These are phyloP conservation scores for Myriosclerotinia duriaeana DNA, from an alignment of 2,329 filamentous ascomycete species.

Conservation along the genomic window DNA sequence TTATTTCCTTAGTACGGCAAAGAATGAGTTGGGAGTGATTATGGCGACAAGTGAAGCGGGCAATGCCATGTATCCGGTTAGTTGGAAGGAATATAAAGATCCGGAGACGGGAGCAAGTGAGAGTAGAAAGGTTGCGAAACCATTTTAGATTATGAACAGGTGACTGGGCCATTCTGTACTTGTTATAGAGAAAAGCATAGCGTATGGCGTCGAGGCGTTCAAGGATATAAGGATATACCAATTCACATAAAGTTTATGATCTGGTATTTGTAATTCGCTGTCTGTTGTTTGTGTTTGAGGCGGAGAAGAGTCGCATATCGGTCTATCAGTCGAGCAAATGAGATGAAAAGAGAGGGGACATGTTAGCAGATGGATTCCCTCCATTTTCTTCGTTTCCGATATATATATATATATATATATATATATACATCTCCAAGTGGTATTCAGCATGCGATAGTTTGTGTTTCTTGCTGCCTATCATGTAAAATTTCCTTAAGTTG, in stretches of 20 bases:
- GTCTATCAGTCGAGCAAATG: neutral
- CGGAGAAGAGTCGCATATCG: neutral
- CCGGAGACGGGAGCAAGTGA: slow-evolving; percentile 74
- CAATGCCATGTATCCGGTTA: slow-evolving; percentile 88
- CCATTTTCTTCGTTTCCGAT: neutral
- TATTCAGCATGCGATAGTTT: neutral
- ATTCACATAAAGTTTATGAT: slow-evolving; percentile 11
- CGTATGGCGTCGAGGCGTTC: slow-evolving; percentile 18
- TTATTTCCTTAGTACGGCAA: slow-evolving; percentile 91
- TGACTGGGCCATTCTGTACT: neutral
- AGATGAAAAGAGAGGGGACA: neutral
- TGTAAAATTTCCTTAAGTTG: neutral
- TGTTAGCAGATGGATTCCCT: neutral
- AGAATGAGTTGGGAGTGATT: slow-evolving; percentile 89
- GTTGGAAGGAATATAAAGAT: slow-evolving; percentile 94
- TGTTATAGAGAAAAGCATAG: slow-evolving; percentile 13
- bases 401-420: neutral
- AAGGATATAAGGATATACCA: slow-evolving; percentile 16
- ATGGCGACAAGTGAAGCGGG: slow-evolving; percentile 87
- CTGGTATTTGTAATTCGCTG: neutral
- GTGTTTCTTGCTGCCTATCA: neutral
- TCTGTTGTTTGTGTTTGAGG: neutral
- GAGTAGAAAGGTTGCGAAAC: slow-evolving; percentile 89
- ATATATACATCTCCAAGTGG: neutral
- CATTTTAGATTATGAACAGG: slow-evolving; percentile 53